These are phyloP conservation scores for Naganishia vaughanmartiniae DNA, from an alignment of 768 basidiomycete species.

Conservation along the genomic window DNA sequence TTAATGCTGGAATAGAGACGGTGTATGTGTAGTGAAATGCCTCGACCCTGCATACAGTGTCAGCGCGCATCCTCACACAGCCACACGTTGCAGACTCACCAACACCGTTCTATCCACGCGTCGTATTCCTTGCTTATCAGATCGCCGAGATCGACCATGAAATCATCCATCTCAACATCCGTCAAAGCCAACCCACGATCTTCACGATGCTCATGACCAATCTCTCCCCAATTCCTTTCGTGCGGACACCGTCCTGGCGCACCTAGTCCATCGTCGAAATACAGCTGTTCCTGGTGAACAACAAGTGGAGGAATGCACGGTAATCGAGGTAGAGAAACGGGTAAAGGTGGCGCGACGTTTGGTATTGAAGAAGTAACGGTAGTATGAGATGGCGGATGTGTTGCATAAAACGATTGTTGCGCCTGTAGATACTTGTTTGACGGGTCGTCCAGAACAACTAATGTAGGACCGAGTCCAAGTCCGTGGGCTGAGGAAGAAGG, in stretches of 20 bases:
- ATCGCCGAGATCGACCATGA: slow-evolving; percentile 47
- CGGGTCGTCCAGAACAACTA: slow-evolving; percentile 30
- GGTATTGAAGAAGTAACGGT: slow-evolving; percentile 26
- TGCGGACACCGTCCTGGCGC: slow-evolving; percentile 46
- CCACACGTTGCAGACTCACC: slow-evolving; percentile 36
- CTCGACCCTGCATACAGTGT: slow-evolving; percentile 42
- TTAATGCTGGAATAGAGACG: slow-evolving; percentile 44
- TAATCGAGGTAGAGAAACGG: slow-evolving; percentile 33
- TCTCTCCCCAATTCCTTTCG: slow-evolving; percentile 38
- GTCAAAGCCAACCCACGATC: slow-evolving; percentile 36
- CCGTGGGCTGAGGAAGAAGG: slow-evolving; percentile 29
- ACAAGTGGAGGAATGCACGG: slow-evolving; percentile 37
- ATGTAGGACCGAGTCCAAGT: slow-evolving; percentile 27
- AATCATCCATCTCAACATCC: slow-evolving; percentile 47
- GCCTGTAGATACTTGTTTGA: slow-evolving; percentile 32
- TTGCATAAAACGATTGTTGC: slow-evolving; percentile 29
- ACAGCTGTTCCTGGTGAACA: slow-evolving; percentile 45
- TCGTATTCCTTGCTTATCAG: slow-evolving; percentile 50
- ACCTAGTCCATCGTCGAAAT: slow-evolving; percentile 37
- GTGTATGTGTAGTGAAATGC: slow-evolving; percentile 51
- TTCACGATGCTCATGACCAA: slow-evolving; percentile 38
- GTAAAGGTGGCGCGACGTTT: slow-evolving; percentile 31
- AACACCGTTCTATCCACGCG: slow-evolving; percentile 52
- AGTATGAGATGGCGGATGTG: slow-evolving; percentile 27
- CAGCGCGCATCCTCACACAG: not conserved